These are phyloP conservation scores for Phytophthora constricta DNA, from an alignment of 352 stramenopile genomes.

Conservation along the genomic window DNA sequence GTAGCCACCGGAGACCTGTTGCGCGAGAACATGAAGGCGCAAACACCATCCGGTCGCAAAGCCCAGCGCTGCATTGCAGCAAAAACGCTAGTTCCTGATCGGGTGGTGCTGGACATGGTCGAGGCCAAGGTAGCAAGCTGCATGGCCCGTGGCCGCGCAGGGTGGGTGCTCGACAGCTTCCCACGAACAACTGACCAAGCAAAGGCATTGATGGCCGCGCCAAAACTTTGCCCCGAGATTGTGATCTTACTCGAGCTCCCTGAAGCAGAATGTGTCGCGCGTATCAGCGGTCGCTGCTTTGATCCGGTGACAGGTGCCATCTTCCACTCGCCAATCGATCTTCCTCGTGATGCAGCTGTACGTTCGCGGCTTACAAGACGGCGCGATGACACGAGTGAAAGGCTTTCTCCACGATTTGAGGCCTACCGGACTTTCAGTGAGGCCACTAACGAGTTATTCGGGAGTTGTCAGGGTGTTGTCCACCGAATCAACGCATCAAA, in stretches of 20 bases:
- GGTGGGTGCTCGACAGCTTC: conserved; percentile 82
- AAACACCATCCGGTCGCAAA: conserved; percentile 56
- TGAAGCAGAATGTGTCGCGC: conserved; percentile 51
- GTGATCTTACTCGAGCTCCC: conserved; percentile 66
- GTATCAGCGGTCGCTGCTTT: conserved; percentile 65
- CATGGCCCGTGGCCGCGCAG: conserved; percentile 30
- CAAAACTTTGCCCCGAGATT: conserved; percentile 56
- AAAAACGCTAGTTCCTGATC: conserved; percentile 72
- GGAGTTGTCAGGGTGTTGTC: conserved; percentile 25
- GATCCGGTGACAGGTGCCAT: conserved; percentile 64
- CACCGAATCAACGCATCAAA: conserved; percentile 38
- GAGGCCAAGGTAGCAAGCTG: conserved; percentile 58
- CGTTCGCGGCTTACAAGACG: conserved; percentile 63
- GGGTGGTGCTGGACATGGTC: conserved; percentile 83
- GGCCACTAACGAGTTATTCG: conserved; percentile 57
- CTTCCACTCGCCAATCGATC: conserved; percentile 57
- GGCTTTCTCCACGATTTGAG: conserved; percentile 66
- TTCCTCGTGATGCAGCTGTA: conserved; percentile 50
- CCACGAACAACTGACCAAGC: conserved; percentile 70
- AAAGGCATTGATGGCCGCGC: conserved; percentile 43
- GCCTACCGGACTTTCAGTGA: conserved; percentile 69
- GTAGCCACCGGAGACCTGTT: conserved; percentile 74
- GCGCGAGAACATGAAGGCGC: conserved; percentile 71
- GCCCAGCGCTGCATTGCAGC: conserved; percentile 74
- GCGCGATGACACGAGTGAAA: conserved; percentile 62